Percentiles rank a stretch among this genome's conserved stretches.
Evolutionary conservation across 495 filamentous ascomycete genomes (phyloP).

Genomic region (Penicillium pulvis): DNA sequence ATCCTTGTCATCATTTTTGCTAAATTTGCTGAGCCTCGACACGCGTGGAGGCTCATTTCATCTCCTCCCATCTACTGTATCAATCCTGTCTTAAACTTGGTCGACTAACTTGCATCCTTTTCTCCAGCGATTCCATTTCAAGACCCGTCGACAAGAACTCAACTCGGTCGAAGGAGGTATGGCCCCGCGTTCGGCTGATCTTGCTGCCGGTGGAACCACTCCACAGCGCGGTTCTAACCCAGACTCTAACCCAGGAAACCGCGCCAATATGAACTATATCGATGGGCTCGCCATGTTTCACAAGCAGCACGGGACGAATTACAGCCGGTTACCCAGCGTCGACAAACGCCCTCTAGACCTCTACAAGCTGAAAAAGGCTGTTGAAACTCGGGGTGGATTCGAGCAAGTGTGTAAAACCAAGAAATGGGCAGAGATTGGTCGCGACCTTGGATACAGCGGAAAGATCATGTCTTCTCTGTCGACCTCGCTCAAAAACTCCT

Average conservation of each 20-base stretch:
- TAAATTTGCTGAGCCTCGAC: slow-evolving; percentile 7
- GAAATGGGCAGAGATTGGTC: slow-evolving; percentile 98
- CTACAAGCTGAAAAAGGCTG: slow-evolving; percentile 95
- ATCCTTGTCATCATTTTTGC: slow-evolving; percentile 11
- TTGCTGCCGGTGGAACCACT: slow-evolving; percentile 36
- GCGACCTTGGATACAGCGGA: slow-evolving; percentile 95
- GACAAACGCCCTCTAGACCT: slow-evolving; percentile 97
- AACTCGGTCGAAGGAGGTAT: slow-evolving; percentile 98
- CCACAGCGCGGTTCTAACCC: slow-evolving; percentile 41
- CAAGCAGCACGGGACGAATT: slow-evolving; percentile 91
- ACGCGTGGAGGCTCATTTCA: neutral
- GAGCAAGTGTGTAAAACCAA: slow-evolving; percentile 95
- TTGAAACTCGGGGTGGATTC: slow-evolving; percentile 91
- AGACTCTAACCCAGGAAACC: slow-evolving; percentile 65
- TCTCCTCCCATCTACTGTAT: neutral
- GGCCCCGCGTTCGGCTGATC: slow-evolving; percentile 43
- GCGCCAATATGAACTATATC: slow-evolving; percentile 93
- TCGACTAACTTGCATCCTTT: neutral
- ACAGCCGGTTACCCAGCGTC: slow-evolving; percentile 92
- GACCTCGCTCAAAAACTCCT: slow-evolving; percentile 98
- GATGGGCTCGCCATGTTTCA: slow-evolving; percentile 96
- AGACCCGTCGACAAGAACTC: slow-evolving; percentile 93
- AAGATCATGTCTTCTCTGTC: slow-evolving; percentile 99
- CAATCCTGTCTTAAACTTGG: slow-evolving; percentile 12
- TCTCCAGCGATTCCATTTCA: slow-evolving; percentile 88